These are phyloP conservation scores for Ustilago trichophora DNA, from an alignment of 1,284 basidiomycete species.

Conservation along the genomic window DNA sequence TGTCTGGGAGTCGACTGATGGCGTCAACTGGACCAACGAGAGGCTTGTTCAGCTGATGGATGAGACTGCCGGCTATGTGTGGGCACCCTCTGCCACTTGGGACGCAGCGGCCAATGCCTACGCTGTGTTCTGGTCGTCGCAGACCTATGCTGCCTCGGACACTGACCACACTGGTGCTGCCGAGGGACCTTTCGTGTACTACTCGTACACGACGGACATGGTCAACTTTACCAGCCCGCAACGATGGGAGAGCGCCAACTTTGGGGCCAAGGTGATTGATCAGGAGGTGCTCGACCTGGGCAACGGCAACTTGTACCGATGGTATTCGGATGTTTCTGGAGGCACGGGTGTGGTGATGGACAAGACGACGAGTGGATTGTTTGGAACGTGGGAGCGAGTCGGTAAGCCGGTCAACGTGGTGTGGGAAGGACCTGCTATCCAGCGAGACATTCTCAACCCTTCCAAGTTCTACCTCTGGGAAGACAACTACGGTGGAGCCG, in stretches of 20 bases:
- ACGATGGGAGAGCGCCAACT: slow-evolving; percentile 27
- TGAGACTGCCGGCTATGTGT: slow-evolving; percentile 21
- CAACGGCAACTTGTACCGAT: slow-evolving; percentile 22
- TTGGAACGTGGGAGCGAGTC: slow-evolving; percentile 25
- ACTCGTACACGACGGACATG: slow-evolving; percentile 26
- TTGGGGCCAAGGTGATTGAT: slow-evolving; percentile 28
- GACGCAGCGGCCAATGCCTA: slow-evolving; percentile 19
- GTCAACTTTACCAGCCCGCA: slow-evolving; percentile 16
- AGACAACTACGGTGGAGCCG: slow-evolving; percentile 28
- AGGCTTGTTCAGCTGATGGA: slow-evolving; percentile 17
- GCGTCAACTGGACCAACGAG: slow-evolving; percentile 17
- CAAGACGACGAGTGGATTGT: slow-evolving; percentile 14
- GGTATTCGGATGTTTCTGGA: slow-evolving; percentile 19
- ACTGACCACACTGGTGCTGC: slow-evolving; percentile 14
- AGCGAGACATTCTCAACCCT: slow-evolving; percentile 24
- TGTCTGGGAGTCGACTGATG: slow-evolving; percentile 23
- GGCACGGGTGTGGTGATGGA: slow-evolving; percentile 28
- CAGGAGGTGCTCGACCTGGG: slow-evolving; percentile 21
- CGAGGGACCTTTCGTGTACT: slow-evolving; percentile 19
- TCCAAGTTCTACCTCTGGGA: slow-evolving; percentile 29
- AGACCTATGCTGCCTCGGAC: slow-evolving; percentile 22
- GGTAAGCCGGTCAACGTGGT: slow-evolving; percentile 27
- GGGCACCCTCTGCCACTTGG: slow-evolving; percentile 30
- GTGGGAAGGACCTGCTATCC: slow-evolving; percentile 29
- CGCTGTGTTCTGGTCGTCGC: slow-evolving; percentile 26